phyloP scores from a whole-genome alignment of 306 rosid genomes.

The Astragalus membranaceus region DNA sequence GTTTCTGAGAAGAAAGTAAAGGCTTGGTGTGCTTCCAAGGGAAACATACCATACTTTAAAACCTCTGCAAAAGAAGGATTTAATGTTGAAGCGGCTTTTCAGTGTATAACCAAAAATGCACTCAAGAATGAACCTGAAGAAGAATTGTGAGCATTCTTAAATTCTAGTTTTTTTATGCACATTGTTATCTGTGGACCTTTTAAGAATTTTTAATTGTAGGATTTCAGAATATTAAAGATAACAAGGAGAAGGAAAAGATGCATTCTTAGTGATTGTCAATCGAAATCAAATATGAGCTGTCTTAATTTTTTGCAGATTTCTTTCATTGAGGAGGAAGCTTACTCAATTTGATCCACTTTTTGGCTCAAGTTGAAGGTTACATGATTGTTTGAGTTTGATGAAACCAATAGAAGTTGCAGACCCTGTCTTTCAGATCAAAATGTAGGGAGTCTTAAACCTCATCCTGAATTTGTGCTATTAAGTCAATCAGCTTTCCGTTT shows the following conservation, averaged over 20 bases:
- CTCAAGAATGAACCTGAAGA: conserved; percentile 99
- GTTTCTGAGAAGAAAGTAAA: conserved; percentile 98
- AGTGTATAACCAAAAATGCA: conserved; percentile 95
- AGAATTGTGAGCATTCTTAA: conserved; percentile 63
- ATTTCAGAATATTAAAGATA: not conserved
- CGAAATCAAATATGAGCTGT: no score
- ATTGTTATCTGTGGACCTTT: not conserved
- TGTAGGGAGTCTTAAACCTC: no score
- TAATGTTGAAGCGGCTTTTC: conserved; percentile 94
- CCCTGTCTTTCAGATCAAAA: no score
- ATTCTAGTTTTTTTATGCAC: not conserved
- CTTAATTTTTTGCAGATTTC: no score
- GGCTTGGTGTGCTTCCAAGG: conserved; percentile 99
- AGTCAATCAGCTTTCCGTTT: no score
- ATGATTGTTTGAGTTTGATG: no score
- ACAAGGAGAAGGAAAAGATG: not conserved
- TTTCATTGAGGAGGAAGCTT: no score
- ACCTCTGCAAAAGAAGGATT: conserved; percentile 99
- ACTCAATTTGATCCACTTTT: no score
- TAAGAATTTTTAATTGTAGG: not conserved
- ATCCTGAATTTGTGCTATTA: no score
- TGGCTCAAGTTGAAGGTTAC: no score
- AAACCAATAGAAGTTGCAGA: no score
- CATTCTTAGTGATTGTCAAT: no score
- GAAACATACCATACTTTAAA: conserved; percentile 95